Conservation (phyloP, 352 stramenopile species). For the Globisporangium nagaii region DNA sequence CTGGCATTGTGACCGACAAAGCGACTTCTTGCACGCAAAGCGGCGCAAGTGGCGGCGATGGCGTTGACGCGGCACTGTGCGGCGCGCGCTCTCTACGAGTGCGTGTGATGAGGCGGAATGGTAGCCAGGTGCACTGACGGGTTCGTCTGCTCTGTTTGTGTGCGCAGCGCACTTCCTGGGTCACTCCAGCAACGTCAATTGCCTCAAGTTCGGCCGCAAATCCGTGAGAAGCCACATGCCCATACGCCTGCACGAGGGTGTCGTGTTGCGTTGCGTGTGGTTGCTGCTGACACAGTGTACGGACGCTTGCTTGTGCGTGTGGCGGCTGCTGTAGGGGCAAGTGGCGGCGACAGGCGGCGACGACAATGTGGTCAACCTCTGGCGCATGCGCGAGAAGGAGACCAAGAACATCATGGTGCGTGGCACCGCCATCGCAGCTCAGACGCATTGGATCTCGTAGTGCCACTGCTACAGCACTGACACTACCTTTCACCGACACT, state of each 20-base stretch:
- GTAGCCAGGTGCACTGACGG: no score
- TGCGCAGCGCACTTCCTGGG: conserved; percentile 67
- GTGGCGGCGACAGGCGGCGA: conserved; percentile 70
- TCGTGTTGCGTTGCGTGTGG: neutral
- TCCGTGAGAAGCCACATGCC: conserved; percentile 35
- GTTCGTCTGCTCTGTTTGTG: no score
- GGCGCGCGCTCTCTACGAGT: conserved; percentile 2
- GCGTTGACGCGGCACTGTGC: conserved; percentile 57
- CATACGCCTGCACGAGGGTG: neutral
- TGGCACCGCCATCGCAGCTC: no score
- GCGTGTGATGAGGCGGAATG: no score
- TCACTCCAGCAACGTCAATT: conserved; percentile 81
- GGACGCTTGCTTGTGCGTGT: neutral
- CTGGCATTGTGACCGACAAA: no score
- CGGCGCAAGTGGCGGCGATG: conserved; percentile 15
- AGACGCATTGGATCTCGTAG: no score
- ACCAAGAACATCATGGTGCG: conserved; percentile 86
- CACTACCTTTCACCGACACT: neutral
- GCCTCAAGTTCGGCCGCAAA: conserved; percentile 73
- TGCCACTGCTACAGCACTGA: neutral
- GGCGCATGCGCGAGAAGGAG: conserved; percentile 80
- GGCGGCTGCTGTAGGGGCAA: conserved; percentile 76
- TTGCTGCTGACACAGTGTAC: no score
- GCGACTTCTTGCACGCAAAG: conserved; percentile 1
- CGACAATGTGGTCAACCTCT: conserved; percentile 81